phyloP scores from a whole-genome alignment of 345 rosid species.

The Noccaea caerulescens region DNA sequence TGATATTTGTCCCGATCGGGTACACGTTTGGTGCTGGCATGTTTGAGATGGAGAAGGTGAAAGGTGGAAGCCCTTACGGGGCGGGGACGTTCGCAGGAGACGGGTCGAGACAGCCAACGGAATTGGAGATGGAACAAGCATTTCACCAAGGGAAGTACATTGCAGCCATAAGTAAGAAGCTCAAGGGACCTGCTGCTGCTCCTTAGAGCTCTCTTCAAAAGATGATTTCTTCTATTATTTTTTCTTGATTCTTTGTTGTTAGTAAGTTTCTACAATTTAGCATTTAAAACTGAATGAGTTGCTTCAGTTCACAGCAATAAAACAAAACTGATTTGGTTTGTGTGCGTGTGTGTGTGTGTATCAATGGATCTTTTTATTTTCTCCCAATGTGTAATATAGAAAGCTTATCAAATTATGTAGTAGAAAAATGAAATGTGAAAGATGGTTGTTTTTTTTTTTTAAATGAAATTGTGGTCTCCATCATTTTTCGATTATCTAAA shows the following conservation, averaged over 20 bases:
- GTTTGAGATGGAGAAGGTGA: slow-evolving; percentile 91
- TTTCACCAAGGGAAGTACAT: slow-evolving; percentile 96
- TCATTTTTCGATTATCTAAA: neutral
- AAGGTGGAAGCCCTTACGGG: slow-evolving; percentile 95
- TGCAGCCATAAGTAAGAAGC: slow-evolving; percentile 79
- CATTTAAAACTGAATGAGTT: slow-evolving; percentile 14
- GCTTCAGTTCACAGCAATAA: slow-evolving; percentile 18
- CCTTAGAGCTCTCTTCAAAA: slow-evolving; percentile 27
- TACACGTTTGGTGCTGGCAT: slow-evolving; percentile 94
- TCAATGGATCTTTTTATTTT: neutral
- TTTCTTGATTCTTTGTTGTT: slow-evolving; percentile 28
- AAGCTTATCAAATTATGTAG: neutral
- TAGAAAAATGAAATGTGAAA: neutral
- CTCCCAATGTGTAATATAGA: neutral
- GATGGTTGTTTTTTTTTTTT: neutral
- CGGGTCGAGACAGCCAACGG: slow-evolving; percentile 80
- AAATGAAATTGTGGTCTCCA: neutral
- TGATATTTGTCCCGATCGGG: slow-evolving; percentile 87
- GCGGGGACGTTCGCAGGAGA: slow-evolving; percentile 91
- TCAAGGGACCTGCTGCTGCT: slow-evolving; percentile 59
- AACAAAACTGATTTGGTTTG: slow-evolving; percentile 3
- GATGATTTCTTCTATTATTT: neutral
- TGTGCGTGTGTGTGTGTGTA: neutral
- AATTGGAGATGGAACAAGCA: slow-evolving; percentile 81
- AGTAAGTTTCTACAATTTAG: neutral